Evolutionary conservation across 2,329 filamentous ascomycete genomes (phyloP), one percentile per base, ranked within the genome.

Genomic region (Didymella keratinophila): DNA sequence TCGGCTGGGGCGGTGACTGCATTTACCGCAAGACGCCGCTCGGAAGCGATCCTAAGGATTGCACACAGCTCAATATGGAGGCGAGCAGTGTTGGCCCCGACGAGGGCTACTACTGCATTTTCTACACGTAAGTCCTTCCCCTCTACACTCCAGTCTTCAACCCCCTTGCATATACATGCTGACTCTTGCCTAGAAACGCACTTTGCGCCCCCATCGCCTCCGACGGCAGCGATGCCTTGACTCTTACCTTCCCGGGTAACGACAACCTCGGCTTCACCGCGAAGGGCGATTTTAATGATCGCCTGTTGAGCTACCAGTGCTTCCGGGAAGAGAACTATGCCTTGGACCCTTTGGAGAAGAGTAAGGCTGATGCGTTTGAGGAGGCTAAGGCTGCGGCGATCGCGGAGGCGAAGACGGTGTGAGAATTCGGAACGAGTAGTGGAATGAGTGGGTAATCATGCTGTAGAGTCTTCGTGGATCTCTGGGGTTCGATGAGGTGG

Each of bases 91-190:
- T 74, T 8, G 64, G 70, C 0, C 73, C 73, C 0, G 69, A 72
- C 25, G 4, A 25, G 1, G 72, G 71, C 0, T 67, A 63, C 27
- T 49, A 44, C 3, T 76, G 73, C 47, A 58, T 58, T 1, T 73
- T 74, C 37, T 76, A 65, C 58, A 67, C 63, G 73, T 73, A 63
- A 3, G 68, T 64, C 18, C 21, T 30, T 9, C 14, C 11, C n/a
- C n/a, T n/a, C n/a, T n/a, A n/a, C n/a, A n/a, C 34, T 23, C 36
- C 44, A n/a, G 16, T 14, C 3, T 14, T 7, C 48, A 11, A 3
- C 12, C 37, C 18, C 36, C 23, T 21, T 25, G 2, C 1, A 16
- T 25, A 36, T 4, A 6, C 32, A 36, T 18, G 8, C 32, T 36
- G 14, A 36, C 16, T 18, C 32, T 2, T 36, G 3, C 23, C 23